These are phyloP conservation scores for Pestalotiopsis sp. DNA, from an alignment of 2,329 filamentous ascomycete genomes.

Conservation along the genomic window DNA sequence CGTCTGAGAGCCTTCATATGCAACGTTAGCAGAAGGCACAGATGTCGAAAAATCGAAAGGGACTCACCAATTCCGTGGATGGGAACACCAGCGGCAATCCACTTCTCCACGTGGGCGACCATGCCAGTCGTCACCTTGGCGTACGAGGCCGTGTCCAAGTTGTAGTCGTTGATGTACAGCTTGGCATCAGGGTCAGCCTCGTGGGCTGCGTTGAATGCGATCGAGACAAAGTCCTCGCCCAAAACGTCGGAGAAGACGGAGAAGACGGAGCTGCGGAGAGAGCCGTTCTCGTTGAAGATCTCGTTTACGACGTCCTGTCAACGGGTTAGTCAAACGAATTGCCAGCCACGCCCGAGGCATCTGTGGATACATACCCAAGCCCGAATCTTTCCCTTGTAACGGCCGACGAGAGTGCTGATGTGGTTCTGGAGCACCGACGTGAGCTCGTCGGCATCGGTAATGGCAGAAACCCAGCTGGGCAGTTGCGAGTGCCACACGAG, in stretches of 20 bases:
- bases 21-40: too few species aligned
- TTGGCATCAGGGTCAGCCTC: conserved; percentile 66
- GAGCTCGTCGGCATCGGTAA: conserved; percentile 38
- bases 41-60: too few species aligned
- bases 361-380: conserved; percentile 25
- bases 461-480: conserved; percentile 57
- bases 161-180: conserved; percentile 77
- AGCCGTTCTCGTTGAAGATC: conserved; percentile 62
- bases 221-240: conserved; percentile 68
- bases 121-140: conserved; percentile 56
- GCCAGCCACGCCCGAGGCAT: not conserved
- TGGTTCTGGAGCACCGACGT: conserved; percentile 59
- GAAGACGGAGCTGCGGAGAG: conserved; percentile 62
- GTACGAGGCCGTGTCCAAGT: conserved; percentile 60
- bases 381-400: conserved; percentile 62
- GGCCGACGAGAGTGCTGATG: conserved; percentile 54
- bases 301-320: conserved; percentile 62
- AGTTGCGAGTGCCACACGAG: conserved; percentile 65
- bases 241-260: conserved; percentile 68
- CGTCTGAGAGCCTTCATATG: conserved; percentile 38
- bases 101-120: conserved; percentile 59
- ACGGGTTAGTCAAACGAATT: conserved; percentile 11
- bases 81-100: conserved; percentile 59
- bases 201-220: conserved; percentile 69
- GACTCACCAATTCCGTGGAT: conserved; percentile 56